Percentiles rank a stretch among this genome's conserved stretches.
phyloP scores from a whole-genome alignment of 2,329 filamentous ascomycete genomes.

The Parascedosporium putredinis region DNA sequence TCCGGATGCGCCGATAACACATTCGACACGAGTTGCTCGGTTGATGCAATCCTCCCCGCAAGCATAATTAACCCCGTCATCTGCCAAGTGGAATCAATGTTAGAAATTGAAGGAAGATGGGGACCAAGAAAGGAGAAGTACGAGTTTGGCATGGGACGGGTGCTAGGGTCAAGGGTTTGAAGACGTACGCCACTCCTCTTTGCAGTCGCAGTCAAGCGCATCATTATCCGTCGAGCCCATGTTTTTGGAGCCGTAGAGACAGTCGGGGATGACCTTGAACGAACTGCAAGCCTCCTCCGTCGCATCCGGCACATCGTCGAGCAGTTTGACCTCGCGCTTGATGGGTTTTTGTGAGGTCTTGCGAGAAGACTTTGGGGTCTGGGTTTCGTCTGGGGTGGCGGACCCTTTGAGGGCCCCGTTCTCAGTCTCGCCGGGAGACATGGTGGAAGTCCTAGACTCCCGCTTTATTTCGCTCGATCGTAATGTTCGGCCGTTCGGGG shows the following conservation, averaged over 20 bases:
- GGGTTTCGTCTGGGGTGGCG: constrained; percentile 36
- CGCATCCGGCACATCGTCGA: constrained; percentile 64
- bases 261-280: constrained; percentile 75
- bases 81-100: constrained; percentile 24
- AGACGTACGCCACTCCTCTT: constrained; percentile 84
- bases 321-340: constrained; percentile 54
- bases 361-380: constrained; percentile 59
- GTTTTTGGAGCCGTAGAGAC: constrained; percentile 83
- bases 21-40: constrained; percentile 96
- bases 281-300: constrained; percentile 64
- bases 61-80: constrained; percentile 61
- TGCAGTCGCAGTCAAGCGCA: constrained; percentile 87
- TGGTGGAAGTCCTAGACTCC: constrained; percentile 4
- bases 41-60: constrained; percentile 99
- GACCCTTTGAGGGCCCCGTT: constrained; percentile 25
- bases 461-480: neutral
- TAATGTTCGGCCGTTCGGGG: neutral
- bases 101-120: no score
- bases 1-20: constrained; percentile 62
- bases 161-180: neutral
- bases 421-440: constrained; percentile 2
- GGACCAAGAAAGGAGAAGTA: neutral
- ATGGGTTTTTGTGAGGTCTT: constrained; percentile 62
- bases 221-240: constrained; percentile 87
- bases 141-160: neutral